Evolutionary conservation across 2,329 filamentous ascomycete genomes (phyloP), one percentile per base, ranked within the genome.

Genomic region (Colletotrichum simmondsii): DNA sequence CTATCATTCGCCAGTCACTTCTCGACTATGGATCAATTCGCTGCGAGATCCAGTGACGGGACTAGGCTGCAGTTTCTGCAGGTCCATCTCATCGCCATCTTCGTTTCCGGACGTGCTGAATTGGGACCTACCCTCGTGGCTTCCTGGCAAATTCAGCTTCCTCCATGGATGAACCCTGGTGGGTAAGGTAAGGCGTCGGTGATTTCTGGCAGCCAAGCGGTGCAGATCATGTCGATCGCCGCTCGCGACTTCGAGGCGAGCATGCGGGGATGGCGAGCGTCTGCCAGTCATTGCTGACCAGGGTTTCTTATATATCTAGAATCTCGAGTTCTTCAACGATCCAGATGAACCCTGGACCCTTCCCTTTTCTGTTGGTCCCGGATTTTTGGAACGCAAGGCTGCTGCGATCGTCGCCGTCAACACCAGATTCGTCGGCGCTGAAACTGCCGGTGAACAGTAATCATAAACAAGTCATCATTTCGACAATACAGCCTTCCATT

Each of bases 1-100:
- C 28, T 22, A 12, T 56, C 28, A 72, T 73, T 73, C 63, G 68
- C 66, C 57, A 72, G 57, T 71, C 71, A 73, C 49, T 73, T 73
- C 57, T 71, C 68, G 61, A 53, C 28, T 26, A 66, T 63, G 62
- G 62, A 59, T 58, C 71, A 60, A 57, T 61, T 60, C 61, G 71
- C 66, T 73, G 71, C 68, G 37, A 72, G 71, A 73, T 72, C 71
- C 71, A 72, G 58, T 68, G 63, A 72, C 57, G 68, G 63, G 52
- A 35, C 67, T 58, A 32, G 52, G 58, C 57, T 72, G 68, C 71
- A 62, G 61, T 67, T 71, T 63, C 71, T 73, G 68, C 71, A 73
- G 67, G 71, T 64, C 62, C 71, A 14, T 71, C 59, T 28, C 57
- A 26, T 72, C 26, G n/a, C 61, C 56, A 22, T 63, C 30, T 7